Evolutionary conservation across 257 asterid genomes (phyloP).

Genomic region (Nicotiana benthamiana): DNA sequence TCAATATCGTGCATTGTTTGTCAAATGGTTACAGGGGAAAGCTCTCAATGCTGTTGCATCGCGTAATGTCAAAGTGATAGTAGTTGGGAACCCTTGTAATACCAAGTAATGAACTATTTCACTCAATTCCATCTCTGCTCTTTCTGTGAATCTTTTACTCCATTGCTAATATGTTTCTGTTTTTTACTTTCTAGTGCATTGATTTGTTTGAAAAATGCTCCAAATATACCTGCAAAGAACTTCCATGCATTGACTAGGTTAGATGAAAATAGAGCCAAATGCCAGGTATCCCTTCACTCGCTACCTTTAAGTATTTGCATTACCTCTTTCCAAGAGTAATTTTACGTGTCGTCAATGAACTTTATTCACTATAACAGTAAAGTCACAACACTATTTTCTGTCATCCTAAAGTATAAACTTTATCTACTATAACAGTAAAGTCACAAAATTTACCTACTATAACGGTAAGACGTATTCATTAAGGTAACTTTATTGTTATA

Average conservation of each 20-base stretch:
- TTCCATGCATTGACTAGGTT: constrained; percentile 94
- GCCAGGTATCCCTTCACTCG: constrained; percentile 48
- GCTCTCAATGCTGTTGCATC: constrained; percentile 98
- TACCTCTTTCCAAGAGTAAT: neutral
- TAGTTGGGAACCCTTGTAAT: constrained; percentile 98
- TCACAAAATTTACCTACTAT: neutral
- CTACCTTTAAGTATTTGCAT: neutral
- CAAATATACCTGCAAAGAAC: constrained; percentile 81
- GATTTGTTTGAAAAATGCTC: constrained; percentile 98
- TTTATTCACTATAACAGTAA: neutral
- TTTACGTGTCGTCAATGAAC: neutral
- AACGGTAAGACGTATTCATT: neutral
- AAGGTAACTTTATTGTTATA: neutral
- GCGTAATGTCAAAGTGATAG: constrained; percentile 73
- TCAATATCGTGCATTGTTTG: neutral
- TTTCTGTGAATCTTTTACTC: neutral
- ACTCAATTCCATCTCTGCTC: neutral
- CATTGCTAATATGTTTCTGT: constrained; percentile 25
- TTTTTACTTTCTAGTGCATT: constrained; percentile 61
- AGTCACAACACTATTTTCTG: neutral
- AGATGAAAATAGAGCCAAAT: constrained; percentile 97
- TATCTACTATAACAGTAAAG: neutral
- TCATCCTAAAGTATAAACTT: neutral
- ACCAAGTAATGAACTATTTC: constrained; percentile 52
- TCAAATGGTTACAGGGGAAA: constrained; percentile 56